These are phyloP conservation scores for Fraxinus quadrangulata DNA, from an alignment of 257 asterid species.

Conservation along the genomic window DNA sequence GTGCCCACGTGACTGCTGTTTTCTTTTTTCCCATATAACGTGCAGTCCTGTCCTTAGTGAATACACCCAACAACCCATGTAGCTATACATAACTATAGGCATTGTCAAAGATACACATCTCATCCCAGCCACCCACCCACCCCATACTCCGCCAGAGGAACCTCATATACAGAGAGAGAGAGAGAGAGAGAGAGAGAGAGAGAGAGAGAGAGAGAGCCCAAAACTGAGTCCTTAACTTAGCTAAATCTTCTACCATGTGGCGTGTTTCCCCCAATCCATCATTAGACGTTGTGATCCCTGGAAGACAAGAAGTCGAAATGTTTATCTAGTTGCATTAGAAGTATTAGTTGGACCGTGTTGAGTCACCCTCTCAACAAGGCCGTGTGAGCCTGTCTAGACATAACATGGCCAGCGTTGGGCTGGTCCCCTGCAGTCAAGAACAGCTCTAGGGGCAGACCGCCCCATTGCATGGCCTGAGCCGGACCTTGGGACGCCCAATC, in stretches of 20 bases:
- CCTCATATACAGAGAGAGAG: no score
- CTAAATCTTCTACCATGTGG: slow-evolving; percentile 39
- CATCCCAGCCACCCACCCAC: background rate
- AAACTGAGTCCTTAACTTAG: slow-evolving; percentile 6
- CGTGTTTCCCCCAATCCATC: slow-evolving; percentile 32
- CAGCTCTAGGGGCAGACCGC: no score
- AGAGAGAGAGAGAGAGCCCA: background rate
- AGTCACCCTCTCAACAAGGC: no score
- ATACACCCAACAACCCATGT: slow-evolving; percentile 53
- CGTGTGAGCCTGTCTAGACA: no score
- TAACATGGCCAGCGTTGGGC: no score
- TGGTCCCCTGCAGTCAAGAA: no score
- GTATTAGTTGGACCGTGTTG: no score
- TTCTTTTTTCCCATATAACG: slow-evolving; percentile 33
- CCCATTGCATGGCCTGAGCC: no score
- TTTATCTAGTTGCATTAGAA: slow-evolving; percentile 11
- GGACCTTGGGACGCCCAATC: no score
- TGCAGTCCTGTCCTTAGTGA: slow-evolving; percentile 29
- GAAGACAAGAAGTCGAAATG: slow-evolving; percentile 13
- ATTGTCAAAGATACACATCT: background rate
- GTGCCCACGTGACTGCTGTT: slow-evolving; percentile 35
- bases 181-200: slow-evolving; percentile 10
- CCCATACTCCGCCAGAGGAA: slow-evolving; percentile 5
- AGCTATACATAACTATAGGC: slow-evolving; percentile 23
- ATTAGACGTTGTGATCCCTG: slow-evolving; percentile 24